Percentiles rank a stretch among this genome's conserved stretches.
These are phyloP conservation scores for Kwoniella bestiolae DNA, from an alignment of 768 basidiomycete species.

Conservation along the genomic window DNA sequence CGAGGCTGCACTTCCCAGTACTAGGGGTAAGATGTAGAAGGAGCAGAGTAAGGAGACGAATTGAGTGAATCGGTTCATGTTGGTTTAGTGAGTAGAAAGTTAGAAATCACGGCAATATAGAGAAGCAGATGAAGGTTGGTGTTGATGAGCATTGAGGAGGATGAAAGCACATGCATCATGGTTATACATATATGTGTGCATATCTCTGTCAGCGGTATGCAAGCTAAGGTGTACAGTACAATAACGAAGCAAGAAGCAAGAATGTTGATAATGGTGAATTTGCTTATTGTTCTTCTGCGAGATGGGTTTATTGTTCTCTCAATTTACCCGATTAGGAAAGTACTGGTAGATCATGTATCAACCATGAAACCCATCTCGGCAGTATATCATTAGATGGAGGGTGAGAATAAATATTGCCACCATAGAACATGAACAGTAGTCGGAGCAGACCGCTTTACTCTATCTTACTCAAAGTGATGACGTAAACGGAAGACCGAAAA, in stretches of 20 bases:
- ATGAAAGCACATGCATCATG: background rate
- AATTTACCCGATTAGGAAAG: constrained; percentile 1
- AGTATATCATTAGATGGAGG: too few species aligned
- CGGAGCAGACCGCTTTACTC: background rate
- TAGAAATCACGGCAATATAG: background rate
- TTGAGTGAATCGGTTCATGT: background rate
- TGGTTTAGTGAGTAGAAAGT: background rate
- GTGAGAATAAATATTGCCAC: too few species aligned
- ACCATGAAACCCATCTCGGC: background rate
- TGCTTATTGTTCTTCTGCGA: constrained; percentile 6
- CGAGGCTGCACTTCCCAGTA: constrained; percentile 10
- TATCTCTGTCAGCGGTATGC: background rate
- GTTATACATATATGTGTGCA: background rate
- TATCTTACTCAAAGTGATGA: background rate
- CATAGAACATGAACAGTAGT: background rate
- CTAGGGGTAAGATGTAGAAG: constrained; percentile 4
- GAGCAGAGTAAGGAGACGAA: background rate
- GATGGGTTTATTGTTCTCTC: background rate
- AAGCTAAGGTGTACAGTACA: background rate
- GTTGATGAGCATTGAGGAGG: background rate
- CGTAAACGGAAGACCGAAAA: background rate
- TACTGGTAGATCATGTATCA: background rate
- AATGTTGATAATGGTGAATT: background rate
- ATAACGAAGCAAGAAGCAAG: background rate
- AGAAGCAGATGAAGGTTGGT: background rate